Percentiles rank a stretch among this genome's conserved stretches.
Conservation (phyloP, 148 eudicot genomes). For the Dysphania ambrosioides region DNA sequence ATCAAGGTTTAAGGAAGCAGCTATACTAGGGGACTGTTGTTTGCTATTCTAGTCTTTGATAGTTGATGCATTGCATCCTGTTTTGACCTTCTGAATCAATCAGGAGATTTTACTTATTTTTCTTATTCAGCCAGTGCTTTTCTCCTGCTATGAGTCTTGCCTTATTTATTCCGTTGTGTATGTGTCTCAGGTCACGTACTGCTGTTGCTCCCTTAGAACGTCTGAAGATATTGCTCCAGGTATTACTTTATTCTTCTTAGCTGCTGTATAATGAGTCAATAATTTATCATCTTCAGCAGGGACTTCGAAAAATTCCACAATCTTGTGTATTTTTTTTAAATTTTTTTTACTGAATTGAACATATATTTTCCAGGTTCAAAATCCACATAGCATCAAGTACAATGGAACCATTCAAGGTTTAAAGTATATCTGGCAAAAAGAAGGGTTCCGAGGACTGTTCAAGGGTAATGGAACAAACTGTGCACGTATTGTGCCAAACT, state of each 20-base stretch:
- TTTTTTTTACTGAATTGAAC: neutral
- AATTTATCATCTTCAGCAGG: neutral
- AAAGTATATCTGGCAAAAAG: slow-evolving; percentile 72
- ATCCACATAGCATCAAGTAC: slow-evolving; percentile 73
- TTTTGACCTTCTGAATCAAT: neutral
- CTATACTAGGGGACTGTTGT: neutral
- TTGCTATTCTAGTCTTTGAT: too few species aligned
- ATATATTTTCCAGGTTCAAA: slow-evolving; percentile 57
- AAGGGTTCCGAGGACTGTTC: slow-evolving; percentile 75
- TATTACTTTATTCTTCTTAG: slow-evolving; percentile 16
- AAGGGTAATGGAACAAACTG: slow-evolving; percentile 91
- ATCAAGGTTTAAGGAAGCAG: neutral
- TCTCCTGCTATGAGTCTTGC: neutral
- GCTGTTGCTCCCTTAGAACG: slow-evolving; percentile 83
- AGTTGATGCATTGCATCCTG: neutral
- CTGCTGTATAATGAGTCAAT: neutral
- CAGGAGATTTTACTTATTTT: neutral
- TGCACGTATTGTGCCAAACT: slow-evolving; percentile 84
- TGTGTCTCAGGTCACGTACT: slow-evolving; percentile 62
- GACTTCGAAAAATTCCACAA: neutral
- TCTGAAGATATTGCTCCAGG: slow-evolving; percentile 73
- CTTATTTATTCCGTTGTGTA: neutral
- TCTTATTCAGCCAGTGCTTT: neutral
- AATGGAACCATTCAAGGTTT: slow-evolving; percentile 77
- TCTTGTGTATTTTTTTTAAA: too few species aligned